Base-by-base conservation (phyloP, 176 grass and related monocot species). In the Eremochloa ophiuroides region DNA sequence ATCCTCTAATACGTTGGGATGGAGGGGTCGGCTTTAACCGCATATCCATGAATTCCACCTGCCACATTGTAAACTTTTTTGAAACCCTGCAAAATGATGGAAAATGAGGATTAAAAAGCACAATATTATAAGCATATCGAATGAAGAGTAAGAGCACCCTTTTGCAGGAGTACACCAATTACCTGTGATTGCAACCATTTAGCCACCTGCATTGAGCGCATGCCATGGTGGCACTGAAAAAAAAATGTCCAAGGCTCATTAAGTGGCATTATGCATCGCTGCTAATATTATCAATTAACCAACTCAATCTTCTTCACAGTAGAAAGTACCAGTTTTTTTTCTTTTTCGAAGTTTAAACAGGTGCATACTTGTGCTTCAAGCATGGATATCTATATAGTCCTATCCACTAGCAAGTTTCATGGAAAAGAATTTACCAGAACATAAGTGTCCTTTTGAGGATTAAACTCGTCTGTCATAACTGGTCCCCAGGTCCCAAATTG, bases 121-220 rank as follows among this genome's bases (percentile, higher is more conserved):
- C 31, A 25, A 35, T 11, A 8, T 11, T 25, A 20, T 63, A 70
- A 25, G 4, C 28, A 68, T 66, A 74, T 43, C 2, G 23, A 71
- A 17, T 14, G 9, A 23, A 17, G 1, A 25, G 39, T 17, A 75
- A 3, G 7, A 28, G 17, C 48, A 56, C 20, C 34, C 2, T 35
- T 55, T 44, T 42, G 14, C 31, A 66, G 58, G 20, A 39, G 15
- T 53, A 31, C 22, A 66, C 40, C 29, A 42, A 1, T 71, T 87
- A 95, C 96, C 93, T 98, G 96, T 38, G 96, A 91, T 39, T 98
- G 96, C 91, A 98, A 74, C 93, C 96, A 98, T 78, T 95, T 95
- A 5, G 91, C 93, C 20, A 98, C 93, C 78, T 98, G 96, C 79
- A 98, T 90, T 22, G 96, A 98, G 29, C 96, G 88, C 81, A 98